phyloP scores from a whole-genome alignment of 1,139 yeast genomes.

The Hyphopichia burtonii region DNA sequence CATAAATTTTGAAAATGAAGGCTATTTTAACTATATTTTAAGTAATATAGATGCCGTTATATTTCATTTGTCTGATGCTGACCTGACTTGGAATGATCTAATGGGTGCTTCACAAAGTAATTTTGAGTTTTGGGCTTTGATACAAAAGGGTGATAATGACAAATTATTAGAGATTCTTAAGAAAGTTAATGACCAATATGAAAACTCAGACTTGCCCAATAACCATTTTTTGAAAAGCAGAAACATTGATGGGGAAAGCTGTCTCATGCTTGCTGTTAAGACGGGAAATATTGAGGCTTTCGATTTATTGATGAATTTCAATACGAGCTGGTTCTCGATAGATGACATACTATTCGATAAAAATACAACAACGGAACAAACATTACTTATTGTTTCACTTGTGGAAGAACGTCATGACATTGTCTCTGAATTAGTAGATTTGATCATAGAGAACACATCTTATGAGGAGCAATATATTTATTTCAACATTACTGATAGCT shows the following conservation, averaged over 20 bases:
- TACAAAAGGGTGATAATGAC: constrained; percentile 34
- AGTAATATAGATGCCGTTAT: constrained; percentile 85
- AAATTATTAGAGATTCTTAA: constrained; percentile 20
- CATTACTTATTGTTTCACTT: constrained; percentile 61
- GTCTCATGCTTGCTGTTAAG: constrained; percentile 53
- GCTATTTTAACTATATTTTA: constrained; percentile 45
- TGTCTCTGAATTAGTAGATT: constrained; percentile 46
- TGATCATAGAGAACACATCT: constrained; percentile 44
- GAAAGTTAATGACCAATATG: constrained; percentile 13
- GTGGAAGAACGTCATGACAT: constrained; percentile 52
- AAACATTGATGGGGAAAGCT: constrained; percentile 66
- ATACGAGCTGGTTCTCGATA: constrained; percentile 51
- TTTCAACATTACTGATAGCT: constrained; percentile 49
- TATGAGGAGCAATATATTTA: constrained; percentile 47
- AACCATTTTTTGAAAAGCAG: constrained; percentile 52
- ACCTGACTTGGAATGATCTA: constrained; percentile 38
- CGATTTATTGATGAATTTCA: constrained; percentile 40
- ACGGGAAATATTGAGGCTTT: constrained; percentile 45
- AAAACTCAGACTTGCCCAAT: constrained; percentile 24
- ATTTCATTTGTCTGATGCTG: constrained; percentile 50
- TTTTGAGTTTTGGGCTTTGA: constrained; percentile 52
- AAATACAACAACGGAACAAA: constrained; percentile 48
- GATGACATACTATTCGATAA: constrained; percentile 70
- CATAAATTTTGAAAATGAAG: constrained; percentile 24
- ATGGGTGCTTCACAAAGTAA: constrained; percentile 47